Evolutionary conservation across 2,329 filamentous ascomycete genomes (phyloP), one percentile per base, ranked within the genome.

Genomic region (Diaporthe velutina): DNA sequence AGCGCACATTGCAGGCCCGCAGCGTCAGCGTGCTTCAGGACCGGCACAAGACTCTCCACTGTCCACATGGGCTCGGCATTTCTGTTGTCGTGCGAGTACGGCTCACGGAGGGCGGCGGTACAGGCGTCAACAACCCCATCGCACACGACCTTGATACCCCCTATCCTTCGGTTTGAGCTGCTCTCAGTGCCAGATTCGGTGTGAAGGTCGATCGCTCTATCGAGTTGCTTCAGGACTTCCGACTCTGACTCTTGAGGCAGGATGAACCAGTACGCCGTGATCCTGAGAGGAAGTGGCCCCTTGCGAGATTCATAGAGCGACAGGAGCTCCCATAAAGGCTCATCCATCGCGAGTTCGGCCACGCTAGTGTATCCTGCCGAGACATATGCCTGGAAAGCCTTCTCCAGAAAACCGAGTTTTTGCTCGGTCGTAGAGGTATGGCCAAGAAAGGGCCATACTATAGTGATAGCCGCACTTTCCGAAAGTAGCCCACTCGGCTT

Each of bases 91-190:
- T 82, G 80, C 15, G 86, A 83, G 78, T 93, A 93, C 0, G 91
- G 90, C 79, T 92, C 86, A 1, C 84, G 84, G 2, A 93, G 81
- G 0, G 88, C 89, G 0, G 91, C 91, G 3, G 91, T 93, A 80
- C 91, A 93, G 0, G 89, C 90, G 76, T 93, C 91, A 57, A 93
- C 85, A 54, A 91, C 89, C 22, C 91, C 91, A 75, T 93, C 91
- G 78, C 89, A 90, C 45, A 93, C 91, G 28, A 93, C 80, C 79
- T 93, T 93, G 80, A 93, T 88, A 7, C 91, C 91, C 0, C 90
- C 87, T 13, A 93, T 84, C 77, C 25, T 77, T 78, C 45, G 81
- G 83, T 52, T 90, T 82, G 45, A n/a, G 3, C 19, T 50, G 45
- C 45, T 50, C 1, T 25, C 45, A 50, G 17, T 25, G 2, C 45